These are phyloP conservation scores for Fusarium sp. DNA, from an alignment of 2,329 filamentous ascomycete genomes.

Conservation along the genomic window DNA sequence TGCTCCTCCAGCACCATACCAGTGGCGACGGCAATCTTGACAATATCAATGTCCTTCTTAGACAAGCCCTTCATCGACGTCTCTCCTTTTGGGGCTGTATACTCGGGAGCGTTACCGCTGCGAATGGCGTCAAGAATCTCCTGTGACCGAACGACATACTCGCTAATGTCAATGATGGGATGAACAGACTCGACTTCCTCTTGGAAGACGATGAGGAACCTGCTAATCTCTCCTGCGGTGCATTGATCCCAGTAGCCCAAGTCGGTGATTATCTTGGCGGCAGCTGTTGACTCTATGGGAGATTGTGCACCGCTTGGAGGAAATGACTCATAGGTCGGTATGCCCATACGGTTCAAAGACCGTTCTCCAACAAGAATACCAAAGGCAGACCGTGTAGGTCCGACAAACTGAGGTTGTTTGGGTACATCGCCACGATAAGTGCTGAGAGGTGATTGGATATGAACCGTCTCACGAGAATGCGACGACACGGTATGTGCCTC, in stretches of 20 bases:
- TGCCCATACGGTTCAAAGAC: constrained; percentile 51
- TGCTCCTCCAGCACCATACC: constrained; percentile 48
- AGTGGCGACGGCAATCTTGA: constrained; percentile 50
- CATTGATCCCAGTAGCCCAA: constrained; percentile 40
- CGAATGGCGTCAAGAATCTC: constrained; percentile 45
- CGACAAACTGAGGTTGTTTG: constrained; percentile 51
- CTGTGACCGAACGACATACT: constrained; percentile 40
- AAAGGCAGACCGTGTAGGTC: constrained; percentile 51
- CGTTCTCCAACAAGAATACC: constrained; percentile 51
- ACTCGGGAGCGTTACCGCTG: background rate
- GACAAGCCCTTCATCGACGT: background rate
- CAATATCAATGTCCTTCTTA: constrained; percentile 48
- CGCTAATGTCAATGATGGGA: constrained; percentile 47
- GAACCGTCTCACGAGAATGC: constrained; percentile 17
- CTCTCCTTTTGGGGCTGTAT: background rate
- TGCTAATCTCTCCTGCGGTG: constrained; percentile 42
- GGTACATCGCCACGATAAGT: constrained; percentile 39
- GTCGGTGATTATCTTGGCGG: constrained; percentile 13
- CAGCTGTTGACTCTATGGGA: constrained; percentile 17
- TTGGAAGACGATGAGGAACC: constrained; percentile 52
- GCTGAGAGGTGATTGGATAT: constrained; percentile 31
- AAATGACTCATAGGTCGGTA: constrained; percentile 45
- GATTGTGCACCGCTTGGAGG: constrained; percentile 41
- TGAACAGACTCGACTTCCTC: constrained; percentile 55
- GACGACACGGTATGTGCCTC: constrained; percentile 19